Base-by-base conservation (phyloP, 2,329 filamentous ascomycete genomes). In the Colletotrichum eremochloae region DNA sequence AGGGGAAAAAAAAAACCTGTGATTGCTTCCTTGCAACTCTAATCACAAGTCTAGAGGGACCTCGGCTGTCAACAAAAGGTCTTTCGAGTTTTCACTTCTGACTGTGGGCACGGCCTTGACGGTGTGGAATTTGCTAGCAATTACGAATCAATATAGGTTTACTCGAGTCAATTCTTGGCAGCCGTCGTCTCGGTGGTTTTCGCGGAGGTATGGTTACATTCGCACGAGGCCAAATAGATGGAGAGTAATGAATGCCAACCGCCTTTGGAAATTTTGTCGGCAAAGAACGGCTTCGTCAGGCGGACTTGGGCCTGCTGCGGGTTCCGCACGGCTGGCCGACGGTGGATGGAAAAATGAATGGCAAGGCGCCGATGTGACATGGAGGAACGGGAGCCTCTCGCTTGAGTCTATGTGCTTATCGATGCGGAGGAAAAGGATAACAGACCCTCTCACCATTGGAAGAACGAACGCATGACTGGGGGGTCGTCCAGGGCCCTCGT, bases 381-480 rank as follows among this genome's bases (percentile, higher is more conserved):
- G 58, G 38, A 42, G 53, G 20, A 15, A 29, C 36, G 12, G 20
- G 18, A n/a, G 14, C 46, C 18, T 63, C 52, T 53, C 53, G 40
- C 38, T 48, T 53, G 36, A 61, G 40, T 29, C 15, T 38, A 38
- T 11, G 46, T 4, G 3, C 6, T 1, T 36, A 57, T 48, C 57
- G 44, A 33, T 42, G 56, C 42, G 64, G 56, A 40, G 61, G n/a
- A 40, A 65, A 29, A 44, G 36, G 24, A 15, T 36, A 24, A 33
- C 14, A 38, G 46, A 46, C 40, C 24, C 24, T 24, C 33, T 38
- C 58, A 56, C 67, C 31, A 44, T 40, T 52, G 52, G 42, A 44
- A 44, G 29, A 42, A 48, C 67, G 66, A 42, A 48, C 67, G 66
- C 70, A 72, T 66, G 61, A 70, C 61, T 42, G 61, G 66, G 55